Conservation (phyloP, 73 alveolate genomes). For the Symbiodinium natans region DNA sequence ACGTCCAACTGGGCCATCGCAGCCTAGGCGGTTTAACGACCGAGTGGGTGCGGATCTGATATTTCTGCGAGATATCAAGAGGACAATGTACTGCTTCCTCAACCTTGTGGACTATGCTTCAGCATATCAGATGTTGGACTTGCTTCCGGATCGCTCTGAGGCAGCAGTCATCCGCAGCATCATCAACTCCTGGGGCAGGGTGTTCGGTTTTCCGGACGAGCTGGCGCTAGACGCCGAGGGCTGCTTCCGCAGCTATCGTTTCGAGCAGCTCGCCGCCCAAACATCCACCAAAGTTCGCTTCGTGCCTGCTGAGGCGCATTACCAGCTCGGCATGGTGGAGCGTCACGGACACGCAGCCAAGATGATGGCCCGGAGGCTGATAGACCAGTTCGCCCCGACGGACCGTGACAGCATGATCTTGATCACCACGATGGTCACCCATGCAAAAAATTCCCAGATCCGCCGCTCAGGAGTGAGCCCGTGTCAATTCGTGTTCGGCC, state of each 20-base stretch:
- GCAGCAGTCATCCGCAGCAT: not conserved
- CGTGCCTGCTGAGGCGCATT: slow-evolving; percentile 18
- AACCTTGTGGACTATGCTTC: not conserved
- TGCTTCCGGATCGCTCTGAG: too few relatives aligned
- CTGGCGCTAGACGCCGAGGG: slow-evolving; percentile 23
- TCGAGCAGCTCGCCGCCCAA: slow-evolving; percentile 9
- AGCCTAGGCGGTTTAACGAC: slow-evolving; percentile 1
- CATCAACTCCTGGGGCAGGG: slow-evolving; percentile 2
- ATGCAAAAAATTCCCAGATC: not conserved
- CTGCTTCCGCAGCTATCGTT: not conserved
- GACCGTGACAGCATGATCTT: not conserved
- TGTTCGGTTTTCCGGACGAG: too few relatives aligned
- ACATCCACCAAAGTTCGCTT: not conserved
- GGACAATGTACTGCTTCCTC: not conserved
- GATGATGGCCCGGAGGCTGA: not conserved
- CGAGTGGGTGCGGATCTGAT: not conserved
- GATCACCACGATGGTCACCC: not conserved
- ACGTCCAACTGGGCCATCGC: not conserved
- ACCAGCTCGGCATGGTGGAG: not conserved
- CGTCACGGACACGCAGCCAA: slow-evolving; percentile 17
- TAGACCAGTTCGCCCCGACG: not conserved
- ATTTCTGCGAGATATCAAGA: not conserved
- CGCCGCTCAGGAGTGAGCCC: not conserved
- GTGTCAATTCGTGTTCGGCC: slow-evolving; percentile 4
- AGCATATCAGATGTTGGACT: not conserved